phyloP scores from a whole-genome alignment of 371 early-diverging fungal species.

The Rhizomucor pusillus region DNA sequence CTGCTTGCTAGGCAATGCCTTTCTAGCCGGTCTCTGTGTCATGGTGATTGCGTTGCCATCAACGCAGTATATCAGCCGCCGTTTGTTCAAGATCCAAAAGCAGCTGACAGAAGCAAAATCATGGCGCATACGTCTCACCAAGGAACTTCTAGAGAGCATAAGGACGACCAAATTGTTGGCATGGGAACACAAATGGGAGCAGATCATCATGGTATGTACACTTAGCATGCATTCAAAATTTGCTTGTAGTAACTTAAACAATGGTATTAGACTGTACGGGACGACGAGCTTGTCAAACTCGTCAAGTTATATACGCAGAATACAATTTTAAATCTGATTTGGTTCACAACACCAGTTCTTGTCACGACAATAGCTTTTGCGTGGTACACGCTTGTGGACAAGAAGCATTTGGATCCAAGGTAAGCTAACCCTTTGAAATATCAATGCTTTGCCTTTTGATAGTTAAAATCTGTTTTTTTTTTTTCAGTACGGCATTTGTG shows the following conservation, averaged over 20 bases:
- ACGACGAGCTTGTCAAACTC: slow-evolving; percentile 51
- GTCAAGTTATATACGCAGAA: slow-evolving; percentile 57
- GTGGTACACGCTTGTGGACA: slow-evolving; percentile 60
- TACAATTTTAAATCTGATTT: slow-evolving; percentile 53
- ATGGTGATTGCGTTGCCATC: slow-evolving; percentile 63
- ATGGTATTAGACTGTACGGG: slow-evolving; percentile 42
- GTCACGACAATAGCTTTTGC: slow-evolving; percentile 65
- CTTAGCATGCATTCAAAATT: not conserved
- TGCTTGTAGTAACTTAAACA: not conserved
- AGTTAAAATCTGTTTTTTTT: not conserved
- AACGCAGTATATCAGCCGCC: slow-evolving; percentile 53
- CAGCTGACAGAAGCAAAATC: slow-evolving; percentile 58
- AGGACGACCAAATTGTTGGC: slow-evolving; percentile 74
- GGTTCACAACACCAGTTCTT: slow-evolving; percentile 71
- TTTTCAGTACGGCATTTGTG: slow-evolving; percentile 55
- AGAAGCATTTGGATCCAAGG: slow-evolving; percentile 62
- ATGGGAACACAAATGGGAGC: slow-evolving; percentile 72
- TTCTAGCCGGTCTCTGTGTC: slow-evolving; percentile 64
- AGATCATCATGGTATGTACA: slow-evolving; percentile 41
- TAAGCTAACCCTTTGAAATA: slow-evolving; percentile 10
- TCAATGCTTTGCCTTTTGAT: no score
- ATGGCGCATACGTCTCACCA: slow-evolving; percentile 56
- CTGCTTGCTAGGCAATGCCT: slow-evolving; percentile 62
- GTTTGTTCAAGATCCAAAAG: slow-evolving; percentile 47
- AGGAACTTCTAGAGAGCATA: slow-evolving; percentile 69